These are phyloP conservation scores for Paraleonurus japonicus DNA, from an alignment of 257 asterid species.

Conservation along the genomic window DNA sequence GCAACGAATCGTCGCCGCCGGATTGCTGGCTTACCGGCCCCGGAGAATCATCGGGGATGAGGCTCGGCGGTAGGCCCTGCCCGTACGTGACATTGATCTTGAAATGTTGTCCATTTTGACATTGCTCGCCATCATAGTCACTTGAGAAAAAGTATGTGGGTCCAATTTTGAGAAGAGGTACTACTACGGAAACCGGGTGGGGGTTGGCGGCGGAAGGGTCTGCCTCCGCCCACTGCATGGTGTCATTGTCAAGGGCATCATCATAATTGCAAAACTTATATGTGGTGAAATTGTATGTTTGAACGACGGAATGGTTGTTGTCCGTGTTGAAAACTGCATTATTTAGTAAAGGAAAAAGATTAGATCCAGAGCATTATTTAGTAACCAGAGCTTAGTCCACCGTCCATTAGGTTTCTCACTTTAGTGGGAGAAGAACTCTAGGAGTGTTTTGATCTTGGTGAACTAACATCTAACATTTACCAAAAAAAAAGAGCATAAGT, in stretches of 20 bases:
- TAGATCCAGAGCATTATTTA: no score
- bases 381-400: no score
- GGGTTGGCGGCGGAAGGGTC: constrained; percentile 64
- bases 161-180: constrained; percentile 59
- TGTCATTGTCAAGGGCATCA: constrained; percentile 54
- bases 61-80: constrained; percentile 62
- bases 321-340: constrained; percentile 81
- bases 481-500: no score
- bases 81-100: constrained; percentile 63
- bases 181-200: constrained; percentile 40
- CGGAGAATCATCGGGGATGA: constrained; percentile 39
- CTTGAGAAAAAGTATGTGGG: constrained; percentile 66
- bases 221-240: constrained; percentile 59
- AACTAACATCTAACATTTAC: no score
- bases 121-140: constrained; percentile 90
- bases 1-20: constrained; percentile 55
- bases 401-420: no score
- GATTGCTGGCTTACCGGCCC: constrained; percentile 54
- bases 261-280: constrained; percentile 52
- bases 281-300: constrained; percentile 65
- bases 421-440: no score
- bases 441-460: no score
- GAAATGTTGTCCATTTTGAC: constrained; percentile 59
- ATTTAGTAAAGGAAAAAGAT: not conserved
- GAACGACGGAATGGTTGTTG: constrained; percentile 79